Percentiles rank a stretch among this genome's conserved stretches.
Conservation (phyloP, 495 filamentous ascomycete species). For the Apodospora peruviana region DNA sequence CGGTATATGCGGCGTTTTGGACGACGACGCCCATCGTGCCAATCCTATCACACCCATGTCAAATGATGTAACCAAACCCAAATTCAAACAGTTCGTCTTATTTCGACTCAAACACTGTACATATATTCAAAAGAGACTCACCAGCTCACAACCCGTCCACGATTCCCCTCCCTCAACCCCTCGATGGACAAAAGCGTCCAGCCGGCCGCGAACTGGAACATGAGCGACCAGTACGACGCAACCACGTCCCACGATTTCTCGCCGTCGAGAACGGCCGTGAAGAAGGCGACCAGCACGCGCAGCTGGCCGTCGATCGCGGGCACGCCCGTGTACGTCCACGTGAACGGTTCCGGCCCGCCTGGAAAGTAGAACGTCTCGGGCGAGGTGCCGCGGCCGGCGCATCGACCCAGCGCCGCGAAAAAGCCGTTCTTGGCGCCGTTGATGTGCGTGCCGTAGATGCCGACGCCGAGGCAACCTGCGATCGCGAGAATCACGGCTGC, state of each 20-base stretch:
- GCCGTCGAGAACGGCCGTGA: constrained; percentile 49
- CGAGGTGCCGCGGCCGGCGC: neutral
- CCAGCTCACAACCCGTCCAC: constrained; percentile 46
- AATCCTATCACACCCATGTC: constrained; percentile 25
- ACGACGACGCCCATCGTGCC: constrained; percentile 46
- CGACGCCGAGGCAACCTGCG: neutral
- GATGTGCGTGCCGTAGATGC: neutral
- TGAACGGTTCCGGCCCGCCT: neutral
- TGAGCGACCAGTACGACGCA: constrained; percentile 45
- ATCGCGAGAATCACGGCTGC: constrained; percentile 1
- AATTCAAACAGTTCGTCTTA: neutral
- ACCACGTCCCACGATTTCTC: constrained; percentile 32
- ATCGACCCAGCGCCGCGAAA: neutral
- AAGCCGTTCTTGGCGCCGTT: neutral
- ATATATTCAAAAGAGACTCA: constrained; percentile 24
- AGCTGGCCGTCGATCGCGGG: constrained; percentile 42
- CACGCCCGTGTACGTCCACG: constrained; percentile 44
- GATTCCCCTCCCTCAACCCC: constrained; percentile 49
- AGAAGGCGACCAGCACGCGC: constrained; percentile 45
- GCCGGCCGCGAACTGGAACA: constrained; percentile 49
- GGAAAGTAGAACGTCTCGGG: neutral
- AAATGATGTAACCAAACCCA: neutral
- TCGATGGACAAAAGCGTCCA: constrained; percentile 55
- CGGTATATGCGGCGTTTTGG: constrained; percentile 50
- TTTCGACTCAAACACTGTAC: neutral